A percentile compares a stretch with the other conserved stretches of the same genome.
phyloP scores from a whole-genome alignment of 2,329 filamentous ascomycete species.

The Dothistroma pini region DNA sequence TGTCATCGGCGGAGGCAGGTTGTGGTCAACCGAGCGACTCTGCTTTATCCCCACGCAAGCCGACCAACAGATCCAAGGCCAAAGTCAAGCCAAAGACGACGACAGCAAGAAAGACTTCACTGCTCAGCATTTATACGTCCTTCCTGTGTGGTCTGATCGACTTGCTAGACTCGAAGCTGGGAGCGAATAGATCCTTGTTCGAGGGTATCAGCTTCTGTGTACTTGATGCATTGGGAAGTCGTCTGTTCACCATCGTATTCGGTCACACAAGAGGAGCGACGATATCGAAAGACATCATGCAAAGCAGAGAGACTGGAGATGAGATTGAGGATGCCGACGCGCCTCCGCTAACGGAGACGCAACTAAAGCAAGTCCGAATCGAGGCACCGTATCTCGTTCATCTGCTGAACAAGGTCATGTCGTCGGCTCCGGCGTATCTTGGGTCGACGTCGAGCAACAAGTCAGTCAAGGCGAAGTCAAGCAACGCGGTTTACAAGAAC shows the following conservation, averaged over 20 bases:
- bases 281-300: conserved; percentile 26
- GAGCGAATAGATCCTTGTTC: conserved; percentile 40
- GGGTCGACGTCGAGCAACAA: conserved; percentile 16
- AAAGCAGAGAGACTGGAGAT: conserved; percentile 12
- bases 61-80: conserved; percentile 22
- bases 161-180: conserved; percentile 35
- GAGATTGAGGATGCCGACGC: conserved; percentile 27
- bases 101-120: conserved; percentile 22
- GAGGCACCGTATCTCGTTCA: conserved; percentile 43
- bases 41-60: conserved; percentile 23
- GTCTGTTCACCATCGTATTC: conserved; percentile 40
- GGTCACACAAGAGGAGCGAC: conserved; percentile 25
- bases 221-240: conserved; percentile 39
- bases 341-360: neutral
- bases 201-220: conserved; percentile 44
- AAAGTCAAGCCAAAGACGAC: conserved; percentile 14
- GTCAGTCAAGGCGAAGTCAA: conserved; percentile 28
- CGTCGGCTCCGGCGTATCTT: conserved; percentile 38
- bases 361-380: conserved; percentile 26
- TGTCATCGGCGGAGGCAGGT: conserved; percentile 10
- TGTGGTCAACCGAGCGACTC: neutral
- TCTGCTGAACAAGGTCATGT: conserved; percentile 40
- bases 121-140: conserved; percentile 29
- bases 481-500: conserved; percentile 30
- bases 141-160: conserved; percentile 38